These are phyloP conservation scores for Lophiotrema nucula DNA, from an alignment of 495 filamentous ascomycete genomes.

Conservation along the genomic window DNA sequence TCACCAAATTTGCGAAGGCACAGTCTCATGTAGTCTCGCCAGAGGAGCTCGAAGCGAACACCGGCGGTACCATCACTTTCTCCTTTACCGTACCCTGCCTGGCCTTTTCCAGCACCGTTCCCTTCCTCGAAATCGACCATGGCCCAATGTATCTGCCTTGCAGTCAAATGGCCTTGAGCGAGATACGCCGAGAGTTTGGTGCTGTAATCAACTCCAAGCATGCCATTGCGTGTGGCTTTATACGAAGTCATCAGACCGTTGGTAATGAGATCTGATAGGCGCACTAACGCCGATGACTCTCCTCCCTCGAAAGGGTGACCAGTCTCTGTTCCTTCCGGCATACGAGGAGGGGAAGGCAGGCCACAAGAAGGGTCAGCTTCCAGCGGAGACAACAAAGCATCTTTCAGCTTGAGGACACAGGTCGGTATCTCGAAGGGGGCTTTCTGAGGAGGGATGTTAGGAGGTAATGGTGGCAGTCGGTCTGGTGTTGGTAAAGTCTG, in stretches of 20 bases:
- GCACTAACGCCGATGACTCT: slow-evolving; percentile 52
- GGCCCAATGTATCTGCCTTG: slow-evolving; percentile 63
- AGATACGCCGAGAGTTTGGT: slow-evolving; percentile 70
- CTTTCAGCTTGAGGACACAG: slow-evolving; percentile 49
- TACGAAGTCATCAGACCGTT: slow-evolving; percentile 59
- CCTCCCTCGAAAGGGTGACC: slow-evolving; percentile 69
- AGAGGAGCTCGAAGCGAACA: slow-evolving; percentile 68
- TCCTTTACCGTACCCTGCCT: not conserved
- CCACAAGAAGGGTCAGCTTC: slow-evolving; percentile 35
- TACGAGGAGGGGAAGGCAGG: slow-evolving; percentile 45
- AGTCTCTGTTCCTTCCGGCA: slow-evolving; percentile 49
- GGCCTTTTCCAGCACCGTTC: slow-evolving; percentile 22
- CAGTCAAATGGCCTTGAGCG: slow-evolving; percentile 64
- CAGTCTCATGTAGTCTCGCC: slow-evolving; percentile 75
- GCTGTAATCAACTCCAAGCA: slow-evolving; percentile 65
- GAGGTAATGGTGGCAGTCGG: slow-evolving; percentile 54
- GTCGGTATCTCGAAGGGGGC: slow-evolving; percentile 60
- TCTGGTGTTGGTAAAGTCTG: slow-evolving; percentile 46
- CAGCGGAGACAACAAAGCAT: slow-evolving; percentile 55
- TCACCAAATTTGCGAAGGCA: slow-evolving; percentile 62
- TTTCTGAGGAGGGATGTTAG: slow-evolving; percentile 53
- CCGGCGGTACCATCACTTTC: not conserved
- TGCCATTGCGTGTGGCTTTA: slow-evolving; percentile 66
- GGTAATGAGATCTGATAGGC: slow-evolving; percentile 57
- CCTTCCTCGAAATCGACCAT: slow-evolving; percentile 63